Evolutionary conservation across 768 basidiomycete genomes (phyloP), one percentile per base, ranked within the genome.

Genomic region (Cystofilobasidium bisporidii): DNA sequence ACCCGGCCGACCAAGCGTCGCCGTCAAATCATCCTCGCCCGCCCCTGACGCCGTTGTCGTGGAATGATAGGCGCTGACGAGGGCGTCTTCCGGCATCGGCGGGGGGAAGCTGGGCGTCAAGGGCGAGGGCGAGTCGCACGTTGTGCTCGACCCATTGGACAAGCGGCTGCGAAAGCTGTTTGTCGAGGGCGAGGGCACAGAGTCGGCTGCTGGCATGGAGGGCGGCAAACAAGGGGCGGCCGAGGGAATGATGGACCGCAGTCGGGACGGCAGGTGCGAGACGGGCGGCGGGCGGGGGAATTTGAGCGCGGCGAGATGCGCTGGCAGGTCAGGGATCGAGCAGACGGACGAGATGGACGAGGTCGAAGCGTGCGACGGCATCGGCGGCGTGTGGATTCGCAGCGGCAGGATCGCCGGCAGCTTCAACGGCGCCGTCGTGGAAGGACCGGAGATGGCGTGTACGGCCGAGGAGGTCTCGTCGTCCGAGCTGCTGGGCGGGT

Each of bases 51-150:
- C 6, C 50, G 10, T 4, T 4, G 10, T 53, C 50, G 24, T 12
- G 10, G n/a, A 18, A 3, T 6, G 43, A 8, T 17, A 4, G 43
- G 28, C 53, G 53, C 26, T 15, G 22, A 56, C 28, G 11, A 32
- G 12, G 30, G 15, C 28, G 26, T 28, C 53, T 17, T 8, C 53
- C 5, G 28, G 53, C 26, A 43, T 43, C 8, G 53, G 28, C 18
- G 53, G 53, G 28, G 53, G 53, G 53, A 56, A 56, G 28, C 28
- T 22, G 10, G 53, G 53, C 30, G 53, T 56, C 3, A 56, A 30
- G 18, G 53, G 53, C 26, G 53, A 28, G 30, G 53, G 28, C 53
- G 53, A 56, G 53, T 56, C 53, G 53, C 53, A 56, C 26, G 53
- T 50, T 9, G 20, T 15, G 53, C 53, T 56, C 53, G 28, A 28